Percentiles rank a stretch among this genome's conserved stretches.
Conservation (phyloP, 1,139 yeast genomes). For the Hyphopichia buzzinii region DNA sequence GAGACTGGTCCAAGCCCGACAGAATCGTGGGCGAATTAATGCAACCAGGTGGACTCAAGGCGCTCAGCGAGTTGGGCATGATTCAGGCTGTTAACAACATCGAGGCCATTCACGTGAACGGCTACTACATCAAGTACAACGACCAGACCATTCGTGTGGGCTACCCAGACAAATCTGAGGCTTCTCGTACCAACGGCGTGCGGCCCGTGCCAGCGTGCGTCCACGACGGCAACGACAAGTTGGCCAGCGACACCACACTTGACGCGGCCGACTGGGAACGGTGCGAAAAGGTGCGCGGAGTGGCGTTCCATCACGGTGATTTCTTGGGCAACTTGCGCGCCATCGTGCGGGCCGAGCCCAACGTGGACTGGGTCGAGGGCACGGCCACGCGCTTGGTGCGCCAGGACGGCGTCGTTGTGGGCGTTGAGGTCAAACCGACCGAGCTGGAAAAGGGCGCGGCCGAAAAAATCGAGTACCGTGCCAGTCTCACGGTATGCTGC, state of each 20-base stretch:
- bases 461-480: constrained; percentile 38
- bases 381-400: constrained; percentile 67
- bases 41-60: constrained; percentile 93
- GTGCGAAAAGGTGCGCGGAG: constrained; percentile 68
- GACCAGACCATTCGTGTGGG: constrained; percentile 57
- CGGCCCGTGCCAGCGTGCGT: constrained; percentile 57
- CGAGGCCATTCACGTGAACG: constrained; percentile 74
- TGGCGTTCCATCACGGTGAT: constrained; percentile 89
- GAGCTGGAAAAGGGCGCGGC: constrained; percentile 8
- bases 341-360: constrained; percentile 66
- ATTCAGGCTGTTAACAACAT: constrained; percentile 74
- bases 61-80: constrained; percentile 80
- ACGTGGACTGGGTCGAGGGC: constrained; percentile 78
- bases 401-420: constrained; percentile 55
- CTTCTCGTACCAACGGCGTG: constrained; percentile 40
- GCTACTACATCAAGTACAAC: constrained; percentile 75
- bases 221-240: constrained; percentile 53
- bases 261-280: constrained; percentile 53
- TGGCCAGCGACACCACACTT: constrained; percentile 49
- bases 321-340: constrained; percentile 74
- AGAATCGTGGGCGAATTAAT: constrained; percentile 94
- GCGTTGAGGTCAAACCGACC: constrained; percentile 52
- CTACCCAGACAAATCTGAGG: constrained; percentile 65
- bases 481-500: constrained; percentile 71
- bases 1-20: constrained; percentile 91